Conservation (phyloP, 495 filamentous ascomycete genomes). For the Acidomyces sp. region DNA sequence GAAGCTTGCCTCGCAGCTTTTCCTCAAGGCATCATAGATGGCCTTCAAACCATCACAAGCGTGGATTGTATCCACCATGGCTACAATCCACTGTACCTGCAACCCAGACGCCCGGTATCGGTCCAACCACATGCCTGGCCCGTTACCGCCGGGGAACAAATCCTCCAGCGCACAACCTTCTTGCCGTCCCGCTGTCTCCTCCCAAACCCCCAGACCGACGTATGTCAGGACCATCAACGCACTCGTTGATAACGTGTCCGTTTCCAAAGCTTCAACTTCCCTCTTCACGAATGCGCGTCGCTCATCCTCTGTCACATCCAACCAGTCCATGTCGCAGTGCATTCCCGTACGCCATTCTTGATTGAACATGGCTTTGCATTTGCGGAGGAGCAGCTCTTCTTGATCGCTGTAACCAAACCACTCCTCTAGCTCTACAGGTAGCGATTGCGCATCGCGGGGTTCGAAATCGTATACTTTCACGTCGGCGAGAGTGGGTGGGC, state of each 20-base stretch:
- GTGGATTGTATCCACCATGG: conserved; percentile 23
- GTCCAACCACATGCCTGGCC: conserved; percentile 3
- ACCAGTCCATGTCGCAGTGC: conserved; percentile 35
- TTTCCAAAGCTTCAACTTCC: conserved; percentile 14
- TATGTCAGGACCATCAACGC: conserved; percentile 66
- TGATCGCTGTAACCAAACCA: conserved; percentile 88
- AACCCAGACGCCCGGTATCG: conserved; percentile 7
- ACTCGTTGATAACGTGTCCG: conserved; percentile 21
- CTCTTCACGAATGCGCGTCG: conserved; percentile 24
- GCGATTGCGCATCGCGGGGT: conserved; percentile 68
- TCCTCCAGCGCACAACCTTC: conserved; percentile 6
- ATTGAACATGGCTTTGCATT: conserved; percentile 39
- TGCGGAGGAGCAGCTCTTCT: conserved; percentile 52
- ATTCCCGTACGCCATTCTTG: conserved; percentile 33
- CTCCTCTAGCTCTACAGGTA: conserved; percentile 83
- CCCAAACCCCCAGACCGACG: conserved; percentile 64
- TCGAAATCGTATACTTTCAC: conserved; percentile 61
- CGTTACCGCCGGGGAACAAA: conserved; percentile 7
- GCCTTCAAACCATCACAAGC: conserved; percentile 21
- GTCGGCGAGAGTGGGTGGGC: conserved; percentile 2
- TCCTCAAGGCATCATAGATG: conserved; percentile 17
- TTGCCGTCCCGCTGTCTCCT: conserved; percentile 48
- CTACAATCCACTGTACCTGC: conserved; percentile 27
- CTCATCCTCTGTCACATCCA: conserved; percentile 31
- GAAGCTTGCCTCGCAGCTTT: conserved; percentile 9